phyloP scores from a whole-genome alignment of 2,329 filamentous ascomycete genomes.

The Calycina marina region DNA sequence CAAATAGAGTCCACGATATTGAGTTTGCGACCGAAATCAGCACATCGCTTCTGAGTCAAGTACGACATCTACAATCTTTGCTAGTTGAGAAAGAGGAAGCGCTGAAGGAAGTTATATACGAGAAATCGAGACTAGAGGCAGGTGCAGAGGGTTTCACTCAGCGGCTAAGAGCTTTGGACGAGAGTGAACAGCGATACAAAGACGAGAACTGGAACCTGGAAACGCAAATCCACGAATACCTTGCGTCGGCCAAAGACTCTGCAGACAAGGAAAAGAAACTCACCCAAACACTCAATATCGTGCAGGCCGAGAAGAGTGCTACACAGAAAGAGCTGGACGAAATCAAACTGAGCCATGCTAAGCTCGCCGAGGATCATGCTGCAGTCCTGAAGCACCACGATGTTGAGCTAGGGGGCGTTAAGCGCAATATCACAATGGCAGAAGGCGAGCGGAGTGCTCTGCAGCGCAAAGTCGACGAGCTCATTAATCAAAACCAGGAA shows the following conservation, averaged over 20 bases:
- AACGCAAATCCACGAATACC: conserved; percentile 75
- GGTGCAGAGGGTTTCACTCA: conserved; percentile 70
- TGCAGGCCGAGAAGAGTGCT: conserved; percentile 60
- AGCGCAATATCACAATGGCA: conserved; percentile 62
- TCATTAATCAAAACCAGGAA: conserved; percentile 81
- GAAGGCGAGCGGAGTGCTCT: conserved; percentile 68
- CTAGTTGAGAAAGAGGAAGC: conserved; percentile 80
- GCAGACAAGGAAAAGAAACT: conserved; percentile 74
- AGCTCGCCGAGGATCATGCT: conserved; percentile 67
- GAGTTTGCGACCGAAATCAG: conserved; percentile 98
- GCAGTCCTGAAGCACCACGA: conserved; percentile 71
- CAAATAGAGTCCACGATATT: conserved; percentile 83
- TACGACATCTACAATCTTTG: conserved; percentile 75
- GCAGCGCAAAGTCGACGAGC: conserved; percentile 75
- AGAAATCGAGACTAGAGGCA: conserved; percentile 67
- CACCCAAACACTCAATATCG: conserved; percentile 52
- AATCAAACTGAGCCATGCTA: conserved; percentile 64
- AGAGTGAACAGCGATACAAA: conserved; percentile 91
- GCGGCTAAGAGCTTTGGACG: conserved; percentile 68
- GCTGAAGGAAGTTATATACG: conserved; percentile 57
- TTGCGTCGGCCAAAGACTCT: conserved; percentile 58
- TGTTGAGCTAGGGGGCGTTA: conserved; percentile 71
- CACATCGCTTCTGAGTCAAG: conserved; percentile 83
- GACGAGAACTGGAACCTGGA: conserved; percentile 98
- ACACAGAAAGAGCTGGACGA: conserved; percentile 85